Conservation (phyloP, 2,329 filamentous ascomycete genomes). For the Aspergillus neotritici region DNA sequence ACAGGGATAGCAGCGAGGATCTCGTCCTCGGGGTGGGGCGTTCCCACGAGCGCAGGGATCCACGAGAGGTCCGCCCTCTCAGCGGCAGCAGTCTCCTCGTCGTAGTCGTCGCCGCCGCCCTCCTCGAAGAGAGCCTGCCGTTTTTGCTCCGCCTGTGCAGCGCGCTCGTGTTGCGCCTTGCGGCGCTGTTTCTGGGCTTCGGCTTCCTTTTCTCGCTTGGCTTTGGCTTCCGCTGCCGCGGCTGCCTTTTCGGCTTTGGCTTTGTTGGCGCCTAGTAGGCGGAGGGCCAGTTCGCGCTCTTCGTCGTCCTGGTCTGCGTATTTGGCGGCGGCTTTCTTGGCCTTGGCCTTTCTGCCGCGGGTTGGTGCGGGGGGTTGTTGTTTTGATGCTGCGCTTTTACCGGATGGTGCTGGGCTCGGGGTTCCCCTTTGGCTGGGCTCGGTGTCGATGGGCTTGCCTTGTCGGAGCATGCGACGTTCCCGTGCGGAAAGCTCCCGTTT, state of each 20-base stretch:
- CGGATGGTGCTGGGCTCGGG: conserved; percentile 9
- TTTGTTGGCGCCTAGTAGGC: conserved; percentile 68
- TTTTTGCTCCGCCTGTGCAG: conserved; percentile 57
- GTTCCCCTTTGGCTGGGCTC: conserved; percentile 3
- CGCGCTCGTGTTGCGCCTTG: conserved; percentile 70
- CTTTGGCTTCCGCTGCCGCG: conserved; percentile 53
- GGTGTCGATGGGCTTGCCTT: conserved; percentile 25
- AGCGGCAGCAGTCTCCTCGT: conserved; percentile 48
- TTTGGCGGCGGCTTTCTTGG: conserved; percentile 80
- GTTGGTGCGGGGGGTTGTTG: conserved; percentile 25
- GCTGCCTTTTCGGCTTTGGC: conserved; percentile 59
- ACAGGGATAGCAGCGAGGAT: conserved; percentile 56
- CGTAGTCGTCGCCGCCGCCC: conserved; percentile 56
- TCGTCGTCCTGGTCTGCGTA: conserved; percentile 95
- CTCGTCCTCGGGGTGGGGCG: conserved; percentile 74
- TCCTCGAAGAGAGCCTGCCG: conserved; percentile 70
- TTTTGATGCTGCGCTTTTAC: conserved; percentile 15
- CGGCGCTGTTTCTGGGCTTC: conserved; percentile 69
- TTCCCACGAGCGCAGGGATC: conserved; percentile 64
- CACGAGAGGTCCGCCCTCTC: conserved; percentile 52
- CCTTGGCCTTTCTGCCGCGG: conserved; percentile 73
- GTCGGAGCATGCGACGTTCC: conserved; percentile 38
- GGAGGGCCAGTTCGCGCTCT: conserved; percentile 76
- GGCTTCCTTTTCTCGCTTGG: conserved; percentile 63
- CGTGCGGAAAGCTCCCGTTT: conserved; percentile 34